phyloP scores from a whole-genome alignment of 1,284 basidiomycete genomes.

The Pseudozyma tsukubaensis region DNA sequence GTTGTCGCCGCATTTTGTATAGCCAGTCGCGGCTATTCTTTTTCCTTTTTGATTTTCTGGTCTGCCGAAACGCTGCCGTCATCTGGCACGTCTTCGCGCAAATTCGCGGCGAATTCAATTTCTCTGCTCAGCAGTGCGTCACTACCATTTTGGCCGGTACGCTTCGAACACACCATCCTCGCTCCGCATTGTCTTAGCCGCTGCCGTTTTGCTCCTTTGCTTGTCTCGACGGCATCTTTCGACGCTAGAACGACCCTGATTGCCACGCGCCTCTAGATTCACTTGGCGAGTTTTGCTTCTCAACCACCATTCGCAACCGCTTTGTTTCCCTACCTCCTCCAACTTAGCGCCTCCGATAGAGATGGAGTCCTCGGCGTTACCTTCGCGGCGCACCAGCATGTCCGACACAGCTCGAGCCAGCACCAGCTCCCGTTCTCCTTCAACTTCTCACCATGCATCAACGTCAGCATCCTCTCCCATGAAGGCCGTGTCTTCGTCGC shows the following conservation, averaged over 20 bases:
- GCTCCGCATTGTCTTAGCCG: neutral
- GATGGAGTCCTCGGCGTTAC: constrained; percentile 33
- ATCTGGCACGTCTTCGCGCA: no score
- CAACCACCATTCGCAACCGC: constrained; percentile 7
- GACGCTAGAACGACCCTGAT: neutral
- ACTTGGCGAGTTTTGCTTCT: neutral
- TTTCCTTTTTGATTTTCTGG: no score
- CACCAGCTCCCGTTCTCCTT: constrained; percentile 28
- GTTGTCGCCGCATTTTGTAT: no score
- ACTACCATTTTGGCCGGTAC: no score
- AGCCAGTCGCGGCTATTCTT: no score
- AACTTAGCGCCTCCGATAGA: neutral
- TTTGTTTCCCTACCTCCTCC: neutral
- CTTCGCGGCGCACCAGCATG: constrained; percentile 41
- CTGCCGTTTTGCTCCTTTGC: neutral
- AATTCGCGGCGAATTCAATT: no score
- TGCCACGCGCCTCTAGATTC: neutral
- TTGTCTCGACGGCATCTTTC: no score
- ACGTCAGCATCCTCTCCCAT: neutral
- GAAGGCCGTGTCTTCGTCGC: neutral
- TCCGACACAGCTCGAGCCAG: constrained; percentile 32
- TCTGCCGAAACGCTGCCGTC: no score
- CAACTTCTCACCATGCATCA: constrained; percentile 12
- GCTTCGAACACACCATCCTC: no score
- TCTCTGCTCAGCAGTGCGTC: no score